Percentiles rank a stretch among this genome's conserved stretches.
These are phyloP conservation scores for Rhodotorula babjevae DNA, from an alignment of 768 basidiomycete species.

Conservation along the genomic window DNA sequence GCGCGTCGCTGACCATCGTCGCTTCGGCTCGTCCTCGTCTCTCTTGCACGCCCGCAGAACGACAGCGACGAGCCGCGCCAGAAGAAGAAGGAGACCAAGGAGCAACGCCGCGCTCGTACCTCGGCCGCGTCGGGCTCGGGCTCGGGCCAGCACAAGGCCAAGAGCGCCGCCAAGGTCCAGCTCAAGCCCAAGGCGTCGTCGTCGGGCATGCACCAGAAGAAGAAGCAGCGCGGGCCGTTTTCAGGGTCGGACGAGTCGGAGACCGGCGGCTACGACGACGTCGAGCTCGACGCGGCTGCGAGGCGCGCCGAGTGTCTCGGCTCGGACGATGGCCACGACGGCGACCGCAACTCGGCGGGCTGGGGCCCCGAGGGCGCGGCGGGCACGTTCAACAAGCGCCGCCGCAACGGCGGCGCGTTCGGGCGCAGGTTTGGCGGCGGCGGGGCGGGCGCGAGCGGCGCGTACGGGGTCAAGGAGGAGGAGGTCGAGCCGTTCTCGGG, in stretches of 20 bases:
- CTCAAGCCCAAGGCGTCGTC: neutral
- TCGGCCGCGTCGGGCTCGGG: neutral
- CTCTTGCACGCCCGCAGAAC: neutral
- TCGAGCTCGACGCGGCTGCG: too few species aligned
- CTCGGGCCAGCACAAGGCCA: neutral
- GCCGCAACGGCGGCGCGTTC: neutral
- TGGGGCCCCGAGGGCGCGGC: neutral
- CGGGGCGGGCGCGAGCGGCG: too few species aligned
- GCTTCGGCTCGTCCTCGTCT: neutral
- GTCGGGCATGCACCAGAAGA: neutral
- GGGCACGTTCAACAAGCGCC: neutral
- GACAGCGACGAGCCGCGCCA: too few species aligned
- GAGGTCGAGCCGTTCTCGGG: neutral
- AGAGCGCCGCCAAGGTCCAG: neutral
- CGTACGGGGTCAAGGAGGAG: conserved; percentile 7
- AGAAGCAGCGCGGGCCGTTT: neutral
- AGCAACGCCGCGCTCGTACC: neutral
- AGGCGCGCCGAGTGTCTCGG: neutral
- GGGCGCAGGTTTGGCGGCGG: neutral
- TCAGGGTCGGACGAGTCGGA: neutral
- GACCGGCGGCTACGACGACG: neutral
- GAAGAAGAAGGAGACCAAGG: neutral
- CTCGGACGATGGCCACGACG: too few species aligned
- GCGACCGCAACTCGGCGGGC: too few species aligned
- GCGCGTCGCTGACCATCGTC: too few species aligned